Percentiles rank a stretch among this genome's conserved stretches.
These are phyloP conservation scores for Ogataea populi-albae DNA, from an alignment of 805 yeast genomes.

Conservation along the genomic window DNA sequence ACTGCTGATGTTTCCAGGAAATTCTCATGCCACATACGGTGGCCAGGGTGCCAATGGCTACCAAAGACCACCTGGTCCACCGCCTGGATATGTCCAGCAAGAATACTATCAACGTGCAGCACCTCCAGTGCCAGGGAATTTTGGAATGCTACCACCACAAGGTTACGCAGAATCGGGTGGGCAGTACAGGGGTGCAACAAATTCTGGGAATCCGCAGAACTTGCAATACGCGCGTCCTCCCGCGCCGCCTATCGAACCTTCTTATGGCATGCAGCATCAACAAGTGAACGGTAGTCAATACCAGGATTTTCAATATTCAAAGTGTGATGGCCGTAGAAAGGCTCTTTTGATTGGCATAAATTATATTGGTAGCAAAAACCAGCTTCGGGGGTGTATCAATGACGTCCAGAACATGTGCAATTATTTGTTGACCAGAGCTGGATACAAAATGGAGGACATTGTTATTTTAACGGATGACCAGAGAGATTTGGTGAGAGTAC, in stretches of 20 bases:
- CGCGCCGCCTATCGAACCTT: constrained; percentile 19
- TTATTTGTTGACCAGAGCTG: constrained; percentile 36
- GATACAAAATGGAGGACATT: constrained; percentile 53
- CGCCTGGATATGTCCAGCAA: constrained; percentile 5
- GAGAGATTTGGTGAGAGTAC: constrained; percentile 43
- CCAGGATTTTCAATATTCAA: constrained; percentile 51
- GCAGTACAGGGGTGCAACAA: too few species aligned
- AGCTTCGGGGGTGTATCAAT: constrained; percentile 75
- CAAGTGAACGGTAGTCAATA: constrained; percentile 32
- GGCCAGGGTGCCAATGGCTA: too few species aligned
- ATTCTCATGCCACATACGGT: constrained; percentile 13
- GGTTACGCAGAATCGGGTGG: too few species aligned
- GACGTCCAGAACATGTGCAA: constrained; percentile 58
- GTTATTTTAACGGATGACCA: constrained; percentile 61
- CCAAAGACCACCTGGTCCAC: constrained; percentile 23
- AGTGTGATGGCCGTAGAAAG: constrained; percentile 68
- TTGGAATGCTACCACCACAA: too few species aligned
- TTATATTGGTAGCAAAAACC: constrained; percentile 62
- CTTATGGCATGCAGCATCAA: constrained; percentile 18
- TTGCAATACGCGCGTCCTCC: constrained; percentile 15
- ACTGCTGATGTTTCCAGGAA: constrained; percentile 23
- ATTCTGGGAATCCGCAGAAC: too few species aligned
- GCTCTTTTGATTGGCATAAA: constrained; percentile 79
- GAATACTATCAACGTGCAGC: constrained; percentile 11
- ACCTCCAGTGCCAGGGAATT: too few species aligned